Percentiles rank a stretch among this genome's conserved stretches.
phyloP scores from a whole-genome alignment of 2,329 filamentous ascomycete genomes.

The Didymella pomorum region DNA sequence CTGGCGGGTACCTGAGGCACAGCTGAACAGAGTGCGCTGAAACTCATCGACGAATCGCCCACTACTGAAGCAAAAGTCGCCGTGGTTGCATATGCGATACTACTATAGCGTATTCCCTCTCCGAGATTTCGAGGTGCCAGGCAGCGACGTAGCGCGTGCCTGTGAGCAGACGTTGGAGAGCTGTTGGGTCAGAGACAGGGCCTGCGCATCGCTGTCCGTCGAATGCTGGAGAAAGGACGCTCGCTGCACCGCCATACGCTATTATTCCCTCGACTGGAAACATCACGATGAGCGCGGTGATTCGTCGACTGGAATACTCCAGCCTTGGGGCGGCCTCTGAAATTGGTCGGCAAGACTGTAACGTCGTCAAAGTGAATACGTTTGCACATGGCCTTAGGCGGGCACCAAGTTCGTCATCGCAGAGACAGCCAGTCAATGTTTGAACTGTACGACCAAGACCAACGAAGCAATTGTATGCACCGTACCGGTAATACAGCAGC shows the following conservation, averaged over 20 bases:
- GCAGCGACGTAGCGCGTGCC: constrained; percentile 20
- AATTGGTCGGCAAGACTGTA: constrained; percentile 34
- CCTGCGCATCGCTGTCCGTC: constrained; percentile 12
- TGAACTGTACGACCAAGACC: constrained; percentile 32
- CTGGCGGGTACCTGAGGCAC: constrained; percentile 28
- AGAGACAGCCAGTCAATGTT: constrained; percentile 22
- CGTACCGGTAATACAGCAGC: constrained; percentile 12
- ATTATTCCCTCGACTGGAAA: constrained; percentile 28
- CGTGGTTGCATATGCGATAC: constrained; percentile 20
- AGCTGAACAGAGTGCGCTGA: constrained; percentile 28
- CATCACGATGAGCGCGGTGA: constrained; percentile 8
- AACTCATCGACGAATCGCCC: constrained; percentile 4
- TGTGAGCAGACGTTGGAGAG: constrained; percentile 11
- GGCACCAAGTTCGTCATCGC: constrained; percentile 24
- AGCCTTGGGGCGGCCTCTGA: constrained; percentile 27
- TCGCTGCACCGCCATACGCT: constrained; percentile 38
- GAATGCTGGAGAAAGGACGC: constrained; percentile 15
- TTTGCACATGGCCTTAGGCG: constrained; percentile 23
- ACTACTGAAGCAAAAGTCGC: constrained; percentile 24
- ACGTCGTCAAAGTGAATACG: constrained; percentile 30
- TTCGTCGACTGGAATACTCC: constrained; percentile 19
- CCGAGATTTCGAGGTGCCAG: constrained; percentile 18
- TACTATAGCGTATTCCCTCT: constrained; percentile 5
- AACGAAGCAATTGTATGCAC: constrained; percentile 25
- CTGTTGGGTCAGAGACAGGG: constrained; percentile 22